Evolutionary conservation across 169 alveolate species (phyloP).

Genomic region (Cystoisospora suis): DNA sequence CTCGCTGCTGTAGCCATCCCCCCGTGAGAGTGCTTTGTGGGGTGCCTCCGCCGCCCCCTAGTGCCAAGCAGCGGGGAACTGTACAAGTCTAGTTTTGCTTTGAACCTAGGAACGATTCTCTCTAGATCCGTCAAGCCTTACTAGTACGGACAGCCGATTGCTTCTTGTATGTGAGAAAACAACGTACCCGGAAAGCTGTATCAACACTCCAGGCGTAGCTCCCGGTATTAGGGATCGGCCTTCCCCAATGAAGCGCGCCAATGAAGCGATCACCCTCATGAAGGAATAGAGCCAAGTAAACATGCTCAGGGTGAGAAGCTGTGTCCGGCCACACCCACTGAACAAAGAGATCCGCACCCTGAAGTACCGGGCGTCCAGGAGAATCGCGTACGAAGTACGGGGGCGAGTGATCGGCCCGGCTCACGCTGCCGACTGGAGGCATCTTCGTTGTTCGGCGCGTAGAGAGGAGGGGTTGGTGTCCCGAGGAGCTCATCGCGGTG

Average conservation of each 20-base stretch:
- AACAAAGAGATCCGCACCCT: constrained; percentile 71
- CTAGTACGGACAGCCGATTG: too few species aligned
- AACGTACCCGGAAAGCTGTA: constrained; percentile 54
- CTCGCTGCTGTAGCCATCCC: too few species aligned
- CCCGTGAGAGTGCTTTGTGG: too few species aligned
- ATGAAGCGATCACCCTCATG: constrained; percentile 62
- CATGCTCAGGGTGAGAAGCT: constrained; percentile 64
- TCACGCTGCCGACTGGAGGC: not conserved
- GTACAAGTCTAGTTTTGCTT: too few species aligned
- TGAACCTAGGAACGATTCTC: too few species aligned
- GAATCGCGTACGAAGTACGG: constrained; percentile 69
- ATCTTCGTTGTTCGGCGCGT: not conserved
- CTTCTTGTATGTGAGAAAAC: too few species aligned
- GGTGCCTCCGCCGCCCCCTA: too few species aligned
- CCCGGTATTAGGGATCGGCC: constrained; percentile 73
- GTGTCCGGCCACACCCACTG: constrained; percentile 73
- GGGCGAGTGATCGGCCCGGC: not conserved
- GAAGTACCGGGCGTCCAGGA: constrained; percentile 72
- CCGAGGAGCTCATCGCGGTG: not conserved
- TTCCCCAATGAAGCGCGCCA: constrained; percentile 70
- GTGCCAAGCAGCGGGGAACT: too few species aligned
- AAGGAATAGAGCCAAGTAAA: constrained; percentile 63
- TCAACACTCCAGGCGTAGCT: constrained; percentile 77
- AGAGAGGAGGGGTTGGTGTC: not conserved
- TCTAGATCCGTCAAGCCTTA: too few species aligned